Evolutionary conservation across 2,329 filamentous ascomycete species (phyloP).

Genomic region (Neonectria neomacrospora): DNA sequence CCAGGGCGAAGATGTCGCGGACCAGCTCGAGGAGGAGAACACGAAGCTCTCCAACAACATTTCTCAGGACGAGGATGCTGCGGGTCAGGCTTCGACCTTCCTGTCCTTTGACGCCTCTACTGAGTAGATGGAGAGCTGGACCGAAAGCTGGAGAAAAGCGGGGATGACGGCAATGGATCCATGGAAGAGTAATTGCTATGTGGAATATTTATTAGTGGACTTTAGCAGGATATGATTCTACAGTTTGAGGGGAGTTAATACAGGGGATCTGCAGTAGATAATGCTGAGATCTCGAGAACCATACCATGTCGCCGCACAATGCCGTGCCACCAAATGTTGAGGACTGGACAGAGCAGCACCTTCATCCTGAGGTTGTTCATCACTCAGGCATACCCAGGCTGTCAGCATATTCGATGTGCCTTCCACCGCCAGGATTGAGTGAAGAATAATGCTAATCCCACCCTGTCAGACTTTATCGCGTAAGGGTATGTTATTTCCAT

Average conservation of each 20-base stretch:
- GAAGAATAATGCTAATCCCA: too few species aligned
- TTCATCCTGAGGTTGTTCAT: too few species aligned
- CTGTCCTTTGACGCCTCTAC: slow-evolving; percentile 38
- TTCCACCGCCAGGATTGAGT: too few species aligned
- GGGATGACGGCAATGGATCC: background rate
- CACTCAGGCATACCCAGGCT: too few species aligned
- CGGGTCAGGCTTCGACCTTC: slow-evolving; percentile 57
- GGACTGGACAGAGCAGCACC: too few species aligned
- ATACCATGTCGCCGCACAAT: background rate
- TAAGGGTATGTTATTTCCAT: too few species aligned
- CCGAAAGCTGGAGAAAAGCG: background rate
- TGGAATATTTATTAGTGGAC: background rate
- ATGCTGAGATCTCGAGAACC: background rate
- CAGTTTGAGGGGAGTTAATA: background rate
- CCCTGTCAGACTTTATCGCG: too few species aligned
- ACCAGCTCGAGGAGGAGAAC: slow-evolving; percentile 58
- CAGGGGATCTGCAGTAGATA: background rate
- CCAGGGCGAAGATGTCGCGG: slow-evolving; percentile 59
- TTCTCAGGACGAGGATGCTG: slow-evolving; percentile 56
- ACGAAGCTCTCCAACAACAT: slow-evolving; percentile 67
- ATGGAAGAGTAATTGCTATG: background rate
- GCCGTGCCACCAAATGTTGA: background rate
- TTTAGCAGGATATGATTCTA: background rate
- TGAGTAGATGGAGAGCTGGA: background rate
- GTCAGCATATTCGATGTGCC: too few species aligned